These are phyloP conservation scores for Cardamine occulta DNA, from an alignment of 345 rosid species.

Conservation along the genomic window DNA sequence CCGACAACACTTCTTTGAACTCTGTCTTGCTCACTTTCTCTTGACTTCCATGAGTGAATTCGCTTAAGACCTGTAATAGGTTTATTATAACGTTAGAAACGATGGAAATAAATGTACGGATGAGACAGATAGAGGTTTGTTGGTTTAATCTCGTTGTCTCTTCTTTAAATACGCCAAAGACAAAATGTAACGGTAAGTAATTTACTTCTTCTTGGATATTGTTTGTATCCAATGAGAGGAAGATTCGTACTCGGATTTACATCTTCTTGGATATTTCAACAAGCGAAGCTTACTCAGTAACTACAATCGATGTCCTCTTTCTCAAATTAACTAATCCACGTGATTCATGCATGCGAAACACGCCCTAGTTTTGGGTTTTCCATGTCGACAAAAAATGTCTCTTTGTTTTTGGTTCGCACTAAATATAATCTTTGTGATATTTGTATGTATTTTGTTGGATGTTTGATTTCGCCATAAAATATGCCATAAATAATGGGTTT, in stretches of 20 bases:
- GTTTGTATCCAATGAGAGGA: conserved; percentile 10
- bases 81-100: conserved; percentile 17
- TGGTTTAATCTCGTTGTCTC: conserved; percentile 26
- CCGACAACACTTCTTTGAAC: conserved; percentile 89
- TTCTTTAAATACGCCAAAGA: conserved; percentile 22
- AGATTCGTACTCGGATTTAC: conserved; percentile 13
- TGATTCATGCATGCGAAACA: conserved; percentile 31
- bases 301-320: neutral
- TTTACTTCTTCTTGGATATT: neutral
- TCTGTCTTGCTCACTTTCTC: conserved; percentile 78
- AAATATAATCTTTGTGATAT: neutral
- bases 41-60: conserved; percentile 86
- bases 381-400: neutral
- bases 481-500: neutral
- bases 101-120: conserved; percentile 33
- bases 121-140: conserved; percentile 18
- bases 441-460: neutral
- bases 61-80: conserved; percentile 66
- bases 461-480: neutral
- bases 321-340: conserved; percentile 21
- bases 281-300: no score
- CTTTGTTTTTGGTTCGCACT: neutral
- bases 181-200: conserved; percentile 12
- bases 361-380: conserved; percentile 1
- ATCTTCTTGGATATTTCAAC: neutral